Base-by-base conservation (phyloP, 345 rosid genomes). In the Citrus cavaleriei region DNA sequence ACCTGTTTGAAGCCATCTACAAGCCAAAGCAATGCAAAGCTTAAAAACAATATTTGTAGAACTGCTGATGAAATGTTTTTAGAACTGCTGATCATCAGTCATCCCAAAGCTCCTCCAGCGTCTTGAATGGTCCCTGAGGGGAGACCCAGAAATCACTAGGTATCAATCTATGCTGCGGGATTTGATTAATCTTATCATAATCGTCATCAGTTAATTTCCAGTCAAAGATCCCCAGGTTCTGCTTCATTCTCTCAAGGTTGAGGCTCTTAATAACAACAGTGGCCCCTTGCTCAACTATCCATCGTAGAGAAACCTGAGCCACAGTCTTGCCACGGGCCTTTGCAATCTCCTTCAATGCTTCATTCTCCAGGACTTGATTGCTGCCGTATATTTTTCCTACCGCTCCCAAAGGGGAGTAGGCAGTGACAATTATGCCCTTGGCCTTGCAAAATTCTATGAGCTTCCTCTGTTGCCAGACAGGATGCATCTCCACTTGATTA, bases 401-500 rank as follows among this genome's bases (percentile, higher is more conserved):
- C 10, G 73, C 77, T 74, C 76, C 79, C 72, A 70, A 57, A 35
- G 84, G 79, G 51, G 78, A 68, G 67, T 22, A 83, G 0, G 80
- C 83, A 59, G 78, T 72, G 25, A 72, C 19, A 24, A 59, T 24
- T 9, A 72, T 25, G 55, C 42, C 72, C 14, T 58, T 80, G 2
- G 10, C 46, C 19, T 66, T 46, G 62, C 80, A 68, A n/a, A 78
- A 74, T 14, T 70, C 79, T 38, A 55, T 24, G 0, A 49, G 71
- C 28, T 76, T 81, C 77, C 38, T 81, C 69, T 81, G 80, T 66
- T 77, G 84, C 77, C 74, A 65, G 2, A 77, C 21, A 54, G 74
- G 78, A 35, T 59, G 51, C 80, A 77, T 65, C 76, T 81, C 84
- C 22, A 81, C 80, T 64, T 81, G 80, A 34, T 72, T 81, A 3